Evolutionary conservation across 257 asterid genomes (phyloP).

Genomic region (Solanum gandarillasii): DNA sequence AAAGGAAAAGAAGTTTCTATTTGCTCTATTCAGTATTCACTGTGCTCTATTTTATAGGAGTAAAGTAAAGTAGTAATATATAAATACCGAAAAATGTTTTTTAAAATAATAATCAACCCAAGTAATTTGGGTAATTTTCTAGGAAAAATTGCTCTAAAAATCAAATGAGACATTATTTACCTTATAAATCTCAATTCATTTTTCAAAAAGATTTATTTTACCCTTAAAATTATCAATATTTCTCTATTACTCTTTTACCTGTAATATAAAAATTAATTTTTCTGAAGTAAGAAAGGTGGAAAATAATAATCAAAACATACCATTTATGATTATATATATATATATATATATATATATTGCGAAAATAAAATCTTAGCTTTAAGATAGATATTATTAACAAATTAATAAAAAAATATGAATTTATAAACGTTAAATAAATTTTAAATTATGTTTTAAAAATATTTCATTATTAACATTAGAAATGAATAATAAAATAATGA

Average conservation of each 20-base stretch:
- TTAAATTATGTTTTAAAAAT: too few species aligned
- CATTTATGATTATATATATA: too few species aligned
- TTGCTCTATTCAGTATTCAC: background rate
- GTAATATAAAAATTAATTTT: background rate
- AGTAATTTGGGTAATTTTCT: background rate
- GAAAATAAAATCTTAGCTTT: too few species aligned
- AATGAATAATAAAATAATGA: background rate
- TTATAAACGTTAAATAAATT: too few species aligned
- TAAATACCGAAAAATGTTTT: background rate
- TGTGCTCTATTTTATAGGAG: background rate
- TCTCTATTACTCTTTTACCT: background rate
- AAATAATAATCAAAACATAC: background rate
- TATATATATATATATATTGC: background rate
- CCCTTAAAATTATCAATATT: background rate
- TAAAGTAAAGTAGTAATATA: too few species aligned
- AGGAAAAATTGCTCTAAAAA: background rate
- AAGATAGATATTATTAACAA: too few species aligned
- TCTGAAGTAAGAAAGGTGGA: background rate
- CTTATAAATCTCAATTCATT: background rate
- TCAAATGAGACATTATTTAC: background rate
- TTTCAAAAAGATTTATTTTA: background rate
- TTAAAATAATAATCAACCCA: background rate
- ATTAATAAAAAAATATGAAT: accelerated
- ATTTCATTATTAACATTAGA: too few species aligned
- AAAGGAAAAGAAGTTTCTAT: background rate